Evolutionary conservation across 2,329 filamentous ascomycete genomes (phyloP).

Genomic region (Trichoderma sp.): DNA sequence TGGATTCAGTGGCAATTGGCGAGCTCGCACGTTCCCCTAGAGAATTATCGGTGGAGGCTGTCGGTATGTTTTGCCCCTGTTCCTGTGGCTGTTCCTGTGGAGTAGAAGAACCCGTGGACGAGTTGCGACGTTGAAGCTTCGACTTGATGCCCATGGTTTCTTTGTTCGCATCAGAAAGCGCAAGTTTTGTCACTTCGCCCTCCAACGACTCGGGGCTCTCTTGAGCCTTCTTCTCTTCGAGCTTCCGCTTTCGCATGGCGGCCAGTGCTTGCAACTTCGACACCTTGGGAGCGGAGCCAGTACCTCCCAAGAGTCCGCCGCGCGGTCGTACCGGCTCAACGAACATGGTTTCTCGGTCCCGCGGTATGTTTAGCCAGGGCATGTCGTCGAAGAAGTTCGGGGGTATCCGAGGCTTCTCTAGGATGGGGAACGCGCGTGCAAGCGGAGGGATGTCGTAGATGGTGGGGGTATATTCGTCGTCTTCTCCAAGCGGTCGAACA

Average conservation of each 20-base stretch:
- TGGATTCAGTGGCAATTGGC: background rate
- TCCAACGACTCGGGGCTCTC: conserved; percentile 36
- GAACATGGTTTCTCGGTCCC: conserved; percentile 65
- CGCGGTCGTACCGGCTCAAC: conserved; percentile 57
- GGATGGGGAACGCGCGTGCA: conserved; percentile 25
- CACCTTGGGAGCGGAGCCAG: conserved; percentile 65
- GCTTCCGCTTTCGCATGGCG: conserved; percentile 82
- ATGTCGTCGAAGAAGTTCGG: conserved; percentile 75
- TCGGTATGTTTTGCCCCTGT: background rate
- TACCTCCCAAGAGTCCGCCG: conserved; percentile 77
- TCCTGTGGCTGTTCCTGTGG: background rate
- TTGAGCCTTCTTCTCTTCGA: conserved; percentile 58
- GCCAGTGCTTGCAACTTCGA: conserved; percentile 92
- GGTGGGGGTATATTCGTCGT: conserved; percentile 31
- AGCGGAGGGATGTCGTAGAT: conserved; percentile 3
- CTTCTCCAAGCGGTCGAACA: conserved; percentile 40
- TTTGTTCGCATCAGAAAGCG: conserved; percentile 37
- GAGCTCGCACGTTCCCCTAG: background rate
- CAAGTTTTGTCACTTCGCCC: conserved; percentile 39
- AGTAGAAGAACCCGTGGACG: background rate
- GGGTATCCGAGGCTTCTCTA: conserved; percentile 33
- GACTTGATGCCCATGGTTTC: conserved; percentile 34
- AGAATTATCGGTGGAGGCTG: background rate
- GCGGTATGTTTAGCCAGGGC: conserved; percentile 79
- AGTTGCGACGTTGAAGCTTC: conserved; percentile 1